Evolutionary conservation across 2,329 filamentous ascomycete genomes (phyloP).

Genomic region (Tolypocladium tundrense): DNA sequence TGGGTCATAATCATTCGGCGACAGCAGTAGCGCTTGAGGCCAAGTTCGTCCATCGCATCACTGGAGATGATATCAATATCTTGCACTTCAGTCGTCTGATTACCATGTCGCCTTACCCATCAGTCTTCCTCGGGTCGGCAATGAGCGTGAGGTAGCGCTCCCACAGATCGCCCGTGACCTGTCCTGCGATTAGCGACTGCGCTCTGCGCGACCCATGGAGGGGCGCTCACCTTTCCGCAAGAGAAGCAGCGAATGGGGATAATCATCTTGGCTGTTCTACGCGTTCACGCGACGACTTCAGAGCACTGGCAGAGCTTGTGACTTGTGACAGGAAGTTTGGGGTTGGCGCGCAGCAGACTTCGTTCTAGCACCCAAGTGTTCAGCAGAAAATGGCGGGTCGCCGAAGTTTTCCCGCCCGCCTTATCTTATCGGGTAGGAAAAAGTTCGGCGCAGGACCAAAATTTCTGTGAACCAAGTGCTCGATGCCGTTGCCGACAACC

Average conservation of each 20-base stretch:
- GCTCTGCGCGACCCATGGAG: constrained; percentile 2
- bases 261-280: constrained; percentile 61
- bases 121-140: constrained; percentile 57
- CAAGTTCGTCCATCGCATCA: constrained; percentile 91
- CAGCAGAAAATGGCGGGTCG: constrained; percentile 12
- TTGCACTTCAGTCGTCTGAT: background rate
- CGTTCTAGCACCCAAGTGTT: background rate
- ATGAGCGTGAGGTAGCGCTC: constrained; percentile 88
- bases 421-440: constrained; percentile 31
- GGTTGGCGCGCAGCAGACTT: background rate
- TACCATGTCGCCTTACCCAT: constrained; percentile 44
- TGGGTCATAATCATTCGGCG: constrained; percentile 99
- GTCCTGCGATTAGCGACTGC: constrained; percentile 18
- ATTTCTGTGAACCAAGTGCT: constrained; percentile 17
- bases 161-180: constrained; percentile 98
- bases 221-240: constrained; percentile 78
- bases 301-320: background rate
- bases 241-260: constrained; percentile 98
- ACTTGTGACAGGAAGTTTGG: background rate
- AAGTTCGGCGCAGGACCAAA: constrained; percentile 30
- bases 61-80: constrained; percentile 33
- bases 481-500: background rate
- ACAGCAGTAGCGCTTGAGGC: constrained; percentile 94
- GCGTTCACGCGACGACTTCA: background rate
- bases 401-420: constrained; percentile 20